Conservation (phyloP, 1,284 basidiomycete genomes). For the Cutaneotrichosporon curvatum region DNA sequence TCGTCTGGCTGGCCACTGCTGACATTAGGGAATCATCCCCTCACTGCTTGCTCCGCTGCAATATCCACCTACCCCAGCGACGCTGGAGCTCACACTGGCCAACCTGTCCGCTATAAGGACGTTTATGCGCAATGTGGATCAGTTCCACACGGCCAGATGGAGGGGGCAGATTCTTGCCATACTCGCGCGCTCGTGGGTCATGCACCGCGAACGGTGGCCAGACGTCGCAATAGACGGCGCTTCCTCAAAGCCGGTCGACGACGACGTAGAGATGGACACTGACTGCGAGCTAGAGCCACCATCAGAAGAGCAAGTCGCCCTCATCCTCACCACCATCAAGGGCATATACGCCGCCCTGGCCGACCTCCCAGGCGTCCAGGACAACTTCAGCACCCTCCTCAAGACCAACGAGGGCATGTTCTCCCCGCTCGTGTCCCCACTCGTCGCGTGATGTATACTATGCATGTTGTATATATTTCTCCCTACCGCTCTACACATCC, state of each 20-base stretch:
- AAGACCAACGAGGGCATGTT: conserved; percentile 13
- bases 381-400: conserved; percentile 12
- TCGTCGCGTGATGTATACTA: background rate
- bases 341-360: conserved; percentile 11
- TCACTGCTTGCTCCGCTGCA: conserved; percentile 37
- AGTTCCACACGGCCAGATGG: conserved; percentile 35
- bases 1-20: background rate
- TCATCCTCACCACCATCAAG: background rate
- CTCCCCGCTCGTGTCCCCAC: conserved; percentile 7
- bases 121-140: conserved; percentile 22
- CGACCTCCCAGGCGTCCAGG: conserved; percentile 8
- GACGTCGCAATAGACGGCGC: too few relatives aligned
- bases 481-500: conserved; percentile 6
- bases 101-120: conserved; percentile 35
- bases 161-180: conserved; percentile 42
- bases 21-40: conserved; percentile 35
- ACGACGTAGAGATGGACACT: background rate
- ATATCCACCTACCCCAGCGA: conserved; percentile 28
- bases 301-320: background rate
- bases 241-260: background rate
- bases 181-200: conserved; percentile 28
- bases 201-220: conserved; percentile 20
- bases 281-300: background rate
- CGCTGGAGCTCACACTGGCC: conserved; percentile 28
- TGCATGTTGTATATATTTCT: conserved; percentile 6